Percentiles rank a stretch among this genome's conserved stretches.
phyloP scores from a whole-genome alignment of 2,329 filamentous ascomycete genomes.

The Diaporthe sp. region DNA sequence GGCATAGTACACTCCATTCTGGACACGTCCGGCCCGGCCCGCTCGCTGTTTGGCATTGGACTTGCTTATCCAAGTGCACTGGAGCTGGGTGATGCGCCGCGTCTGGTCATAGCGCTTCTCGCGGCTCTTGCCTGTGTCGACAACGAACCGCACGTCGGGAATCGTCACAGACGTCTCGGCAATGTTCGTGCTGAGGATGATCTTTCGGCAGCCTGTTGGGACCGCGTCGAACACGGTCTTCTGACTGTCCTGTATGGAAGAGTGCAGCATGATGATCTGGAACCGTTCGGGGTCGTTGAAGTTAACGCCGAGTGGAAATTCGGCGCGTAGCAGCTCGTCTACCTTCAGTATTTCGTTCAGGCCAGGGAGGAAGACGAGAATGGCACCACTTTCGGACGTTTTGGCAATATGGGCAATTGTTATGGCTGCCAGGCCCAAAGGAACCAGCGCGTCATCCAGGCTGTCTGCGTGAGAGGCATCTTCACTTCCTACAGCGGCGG shows the following conservation, averaged over 20 bases:
- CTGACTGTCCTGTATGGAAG: constrained; percentile 51
- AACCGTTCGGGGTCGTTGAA: constrained; percentile 52
- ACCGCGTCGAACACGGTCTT: constrained; percentile 54
- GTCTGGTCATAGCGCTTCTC: constrained; percentile 52
- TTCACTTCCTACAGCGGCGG: not conserved
- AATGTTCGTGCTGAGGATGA: constrained; percentile 62
- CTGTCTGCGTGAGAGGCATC: not conserved
- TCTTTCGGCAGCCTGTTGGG: constrained; percentile 53
- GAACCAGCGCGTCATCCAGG: constrained; percentile 41
- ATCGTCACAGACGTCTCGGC: constrained; percentile 63
- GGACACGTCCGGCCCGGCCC: constrained; percentile 60
- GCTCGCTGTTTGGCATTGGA: constrained; percentile 59
- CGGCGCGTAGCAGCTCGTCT: constrained; percentile 47
- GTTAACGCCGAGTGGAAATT: constrained; percentile 49
- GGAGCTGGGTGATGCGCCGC: constrained; percentile 49
- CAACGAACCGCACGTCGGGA: constrained; percentile 60
- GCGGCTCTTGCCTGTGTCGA: constrained; percentile 55
- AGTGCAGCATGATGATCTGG: constrained; percentile 58
- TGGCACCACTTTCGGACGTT: constrained; percentile 53
- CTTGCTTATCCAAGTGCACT: constrained; percentile 56
- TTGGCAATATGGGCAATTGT: constrained; percentile 57
- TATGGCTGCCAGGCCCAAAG: constrained; percentile 52
- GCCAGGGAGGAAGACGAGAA: constrained; percentile 61
- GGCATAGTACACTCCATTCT: constrained; percentile 59
- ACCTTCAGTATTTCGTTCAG: constrained; percentile 36